Evolutionary conservation across 1,284 basidiomycete genomes (phyloP).

Genomic region (Termitomyces sp.): DNA sequence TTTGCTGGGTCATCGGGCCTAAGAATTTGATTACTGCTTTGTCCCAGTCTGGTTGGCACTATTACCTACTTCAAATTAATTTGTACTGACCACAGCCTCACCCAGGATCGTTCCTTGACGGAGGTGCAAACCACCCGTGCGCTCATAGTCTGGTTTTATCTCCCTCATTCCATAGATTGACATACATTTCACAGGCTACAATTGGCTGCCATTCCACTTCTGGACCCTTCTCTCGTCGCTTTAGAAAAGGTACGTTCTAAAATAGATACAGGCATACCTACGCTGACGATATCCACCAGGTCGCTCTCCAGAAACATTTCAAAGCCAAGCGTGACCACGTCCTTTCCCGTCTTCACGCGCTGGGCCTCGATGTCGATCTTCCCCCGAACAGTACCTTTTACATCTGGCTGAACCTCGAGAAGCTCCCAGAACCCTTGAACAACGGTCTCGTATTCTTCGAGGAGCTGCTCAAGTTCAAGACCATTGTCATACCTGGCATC

Average conservation of each 20-base stretch:
- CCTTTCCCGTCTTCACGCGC: slow-evolving; percentile 70
- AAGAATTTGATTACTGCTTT: slow-evolving; percentile 83
- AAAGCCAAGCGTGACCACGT: slow-evolving; percentile 88
- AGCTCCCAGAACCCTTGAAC: slow-evolving; percentile 76
- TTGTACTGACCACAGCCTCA: slow-evolving; percentile 4
- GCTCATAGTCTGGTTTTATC: slow-evolving; percentile 19
- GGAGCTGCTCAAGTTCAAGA: slow-evolving; percentile 86
- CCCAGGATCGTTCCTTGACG: slow-evolving; percentile 78
- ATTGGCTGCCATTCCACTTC: slow-evolving; percentile 76
- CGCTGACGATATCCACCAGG: slow-evolving; percentile 26
- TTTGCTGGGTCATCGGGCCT: slow-evolving; percentile 97
- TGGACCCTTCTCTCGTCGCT: slow-evolving; percentile 66
- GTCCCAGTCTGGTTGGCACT: slow-evolving; percentile 66
- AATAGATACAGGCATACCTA: neutral
- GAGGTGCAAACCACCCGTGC: slow-evolving; percentile 84
- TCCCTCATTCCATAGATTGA: neutral
- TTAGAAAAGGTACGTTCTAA: slow-evolving; percentile 56
- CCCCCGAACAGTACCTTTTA: slow-evolving; percentile 82
- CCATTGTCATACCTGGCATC: slow-evolving; percentile 85
- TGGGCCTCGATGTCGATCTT: slow-evolving; percentile 73
- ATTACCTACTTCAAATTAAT: neutral
- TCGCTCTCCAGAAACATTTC: slow-evolving; percentile 85
- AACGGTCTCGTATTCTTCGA: slow-evolving; percentile 94
- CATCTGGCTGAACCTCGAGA: slow-evolving; percentile 85
- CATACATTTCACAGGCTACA: slow-evolving; percentile 55